Conservation (phyloP, 768 basidiomycete species). For the Termitomyces sp. region DNA sequence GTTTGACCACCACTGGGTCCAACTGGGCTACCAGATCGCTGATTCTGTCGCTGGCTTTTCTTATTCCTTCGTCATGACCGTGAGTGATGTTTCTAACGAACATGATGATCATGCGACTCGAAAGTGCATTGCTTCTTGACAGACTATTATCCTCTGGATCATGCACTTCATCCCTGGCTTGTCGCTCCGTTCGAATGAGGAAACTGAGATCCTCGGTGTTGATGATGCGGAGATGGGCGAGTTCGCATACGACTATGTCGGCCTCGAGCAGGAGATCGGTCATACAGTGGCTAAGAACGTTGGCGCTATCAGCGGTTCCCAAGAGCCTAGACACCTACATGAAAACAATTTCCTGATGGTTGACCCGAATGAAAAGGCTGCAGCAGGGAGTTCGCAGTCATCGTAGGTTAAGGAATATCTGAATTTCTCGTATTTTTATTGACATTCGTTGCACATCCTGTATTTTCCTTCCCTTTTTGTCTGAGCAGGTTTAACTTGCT, state of each 20-base stretch:
- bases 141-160: slow-evolving; percentile 81
- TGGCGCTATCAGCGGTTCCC: slow-evolving; percentile 19
- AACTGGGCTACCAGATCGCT: slow-evolving; percentile 84
- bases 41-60: slow-evolving; percentile 62
- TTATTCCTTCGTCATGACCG: slow-evolving; percentile 77
- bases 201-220: slow-evolving; percentile 76
- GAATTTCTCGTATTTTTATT: neutral
- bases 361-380: slow-evolving; percentile 1
- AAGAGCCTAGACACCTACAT: slow-evolving; percentile 24
- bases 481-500: neutral
- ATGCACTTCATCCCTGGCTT: slow-evolving; percentile 88
- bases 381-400: too few relatives aligned
- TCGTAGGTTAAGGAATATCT: neutral
- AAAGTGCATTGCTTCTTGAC: neutral
- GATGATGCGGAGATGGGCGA: slow-evolving; percentile 92
- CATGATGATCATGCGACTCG: neutral
- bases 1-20: slow-evolving; percentile 78
- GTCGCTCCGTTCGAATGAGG: slow-evolving; percentile 62
- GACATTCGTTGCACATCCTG: neutral
- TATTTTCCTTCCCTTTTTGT: neutral
- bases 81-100: slow-evolving; percentile 28
- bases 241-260: slow-evolving; percentile 86
- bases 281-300: slow-evolving; percentile 23
- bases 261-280: slow-evolving; percentile 58
- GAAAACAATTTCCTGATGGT: neutral